A percentile compares a stretch with the other conserved stretches of the same genome.
Evolutionary conservation across 2,329 filamentous ascomycete species (phyloP).

Genomic region (Cercospora nicotianae): DNA sequence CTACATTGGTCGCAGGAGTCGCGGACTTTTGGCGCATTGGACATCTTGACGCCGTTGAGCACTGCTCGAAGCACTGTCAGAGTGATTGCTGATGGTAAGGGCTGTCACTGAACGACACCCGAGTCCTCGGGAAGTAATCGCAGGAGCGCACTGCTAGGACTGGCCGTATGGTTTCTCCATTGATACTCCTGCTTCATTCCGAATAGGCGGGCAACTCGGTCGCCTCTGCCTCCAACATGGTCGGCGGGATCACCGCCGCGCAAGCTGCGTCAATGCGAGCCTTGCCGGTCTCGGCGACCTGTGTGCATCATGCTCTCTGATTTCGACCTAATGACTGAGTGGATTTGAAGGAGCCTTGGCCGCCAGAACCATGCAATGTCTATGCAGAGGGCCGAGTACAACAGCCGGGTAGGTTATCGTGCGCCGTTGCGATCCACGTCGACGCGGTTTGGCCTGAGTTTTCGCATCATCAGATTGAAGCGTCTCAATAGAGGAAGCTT

Average conservation of each 20-base stretch:
- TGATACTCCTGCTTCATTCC: background rate
- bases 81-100: background rate
- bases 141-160: background rate
- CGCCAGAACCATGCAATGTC: background rate
- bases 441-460: background rate
- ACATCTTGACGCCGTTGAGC: background rate
- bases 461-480: background rate
- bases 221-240: background rate
- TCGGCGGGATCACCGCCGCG: background rate
- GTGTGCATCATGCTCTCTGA: background rate
- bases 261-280: background rate
- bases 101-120: background rate
- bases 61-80: background rate
- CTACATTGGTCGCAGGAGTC: slow-evolving; percentile 10
- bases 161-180: background rate
- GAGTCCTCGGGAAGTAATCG: background rate
- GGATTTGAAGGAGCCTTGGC: background rate
- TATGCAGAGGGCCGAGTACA: background rate
- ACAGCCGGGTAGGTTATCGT: background rate
- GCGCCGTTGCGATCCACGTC: background rate
- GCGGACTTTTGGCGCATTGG: background rate
- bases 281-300: background rate
- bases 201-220: background rate
- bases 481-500: background rate
- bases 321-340: background rate